Evolutionary conservation across 208 protist genomes (phyloP).

Genomic region (Leishmania aethiopica): DNA sequence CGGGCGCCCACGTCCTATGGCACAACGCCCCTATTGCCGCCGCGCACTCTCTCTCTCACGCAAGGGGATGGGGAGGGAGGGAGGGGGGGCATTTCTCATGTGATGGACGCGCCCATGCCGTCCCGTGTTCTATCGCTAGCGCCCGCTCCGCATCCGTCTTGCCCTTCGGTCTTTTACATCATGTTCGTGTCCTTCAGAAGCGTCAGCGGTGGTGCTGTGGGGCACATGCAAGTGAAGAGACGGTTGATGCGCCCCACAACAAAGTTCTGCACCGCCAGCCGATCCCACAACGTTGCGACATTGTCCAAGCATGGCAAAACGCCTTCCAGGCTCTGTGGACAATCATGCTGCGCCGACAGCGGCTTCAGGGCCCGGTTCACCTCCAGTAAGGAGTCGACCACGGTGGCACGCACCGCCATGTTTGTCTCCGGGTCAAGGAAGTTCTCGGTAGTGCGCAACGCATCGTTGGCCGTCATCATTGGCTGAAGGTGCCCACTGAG

Average conservation of each 20-base stretch:
- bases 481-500: constrained; percentile 57
- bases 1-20: not conserved
- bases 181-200: constrained; percentile 35
- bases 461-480: constrained; percentile 32
- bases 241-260: constrained; percentile 60
- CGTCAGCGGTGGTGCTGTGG: constrained; percentile 50
- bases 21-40: not conserved
- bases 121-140: not conserved
- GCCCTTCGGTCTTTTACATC: constrained; percentile 19
- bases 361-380: constrained; percentile 39
- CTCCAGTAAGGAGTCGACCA: constrained; percentile 56
- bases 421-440: constrained; percentile 68
- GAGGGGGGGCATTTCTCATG: not conserved
- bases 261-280: constrained; percentile 62
- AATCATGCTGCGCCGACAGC: constrained; percentile 9
- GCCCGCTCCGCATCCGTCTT: no score
- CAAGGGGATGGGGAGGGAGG: not conserved
- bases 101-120: not conserved
- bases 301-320: constrained; percentile 34
- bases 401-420: constrained; percentile 55
- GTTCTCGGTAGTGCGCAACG: constrained; percentile 44
- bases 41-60: not conserved
- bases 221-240: constrained; percentile 57
- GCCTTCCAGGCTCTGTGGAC: not conserved
- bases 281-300: constrained; percentile 40